Evolutionary conservation across 345 rosid species (phyloP), one percentile per base, ranked within the genome.

Genomic region (Mallotus nudiflorus): DNA sequence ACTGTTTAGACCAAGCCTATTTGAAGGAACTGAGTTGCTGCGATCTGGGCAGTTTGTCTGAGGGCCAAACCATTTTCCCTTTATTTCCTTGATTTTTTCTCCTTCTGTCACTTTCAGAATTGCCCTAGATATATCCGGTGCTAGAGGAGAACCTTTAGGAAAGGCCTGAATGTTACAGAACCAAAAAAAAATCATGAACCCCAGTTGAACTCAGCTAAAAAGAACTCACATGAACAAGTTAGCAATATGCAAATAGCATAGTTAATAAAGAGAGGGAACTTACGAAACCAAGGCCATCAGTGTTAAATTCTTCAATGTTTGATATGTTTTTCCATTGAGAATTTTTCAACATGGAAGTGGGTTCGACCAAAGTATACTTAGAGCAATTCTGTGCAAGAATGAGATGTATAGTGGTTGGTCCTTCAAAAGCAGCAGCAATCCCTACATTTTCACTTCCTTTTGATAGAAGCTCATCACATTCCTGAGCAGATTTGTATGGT

Each of bases 341-440:
- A 51, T 25, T 22, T 22, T 51, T 10, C 8, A 25, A 51, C 22
- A 48, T 48, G 15, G 22, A 48, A 15, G 33, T 14, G 0, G 59
- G 33, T 14, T 54, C 35, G 27, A 31, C 40, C 16, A 67, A 46
- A 10, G 53, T 66, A 35, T 60, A 80, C 22, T 80, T 67, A 60
- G 76, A 66, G 62, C 75, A 62, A 70, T 78, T 51, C 56, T 53
- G 9, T 6, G 66, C 18, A 0, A 83, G 67, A 28, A 83, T 66
- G 7, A 83, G 35, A 25, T 63, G 70, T 28, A 72, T 57, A 25
- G 64, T 80, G 7, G 84, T 68, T 3, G 73, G 62, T 44, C 78
- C 82, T 4, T 83, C 84, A 24, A 83, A 71, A 10, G 80, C 78
- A 6, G 82, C 86, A 9, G 49, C 68, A 31, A 73, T 80, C 0